A percentile compares a stretch with the other conserved stretches of the same genome.
phyloP scores from a whole-genome alignment of 805 yeast species.

The Saturnispora sanitii region DNA sequence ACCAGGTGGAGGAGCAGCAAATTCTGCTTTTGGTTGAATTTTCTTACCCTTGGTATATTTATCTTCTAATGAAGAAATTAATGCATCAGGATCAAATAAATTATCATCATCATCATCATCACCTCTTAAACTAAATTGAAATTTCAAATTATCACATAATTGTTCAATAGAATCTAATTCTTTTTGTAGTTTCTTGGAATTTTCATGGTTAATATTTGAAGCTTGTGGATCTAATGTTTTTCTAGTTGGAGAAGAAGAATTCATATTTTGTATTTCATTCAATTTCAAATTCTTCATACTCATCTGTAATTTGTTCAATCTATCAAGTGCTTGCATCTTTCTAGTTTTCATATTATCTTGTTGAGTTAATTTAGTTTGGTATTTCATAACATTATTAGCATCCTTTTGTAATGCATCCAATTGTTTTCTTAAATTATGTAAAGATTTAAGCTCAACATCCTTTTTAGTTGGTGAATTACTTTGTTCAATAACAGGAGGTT shows the following conservation, averaged over 20 bases:
- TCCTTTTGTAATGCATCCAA: conserved; percentile 58
- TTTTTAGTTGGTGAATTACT: conserved; percentile 17
- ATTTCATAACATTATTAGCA: conserved; percentile 67
- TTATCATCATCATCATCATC: conserved; percentile 14
- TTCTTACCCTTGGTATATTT: conserved; percentile 24
- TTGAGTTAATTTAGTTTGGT: conserved; percentile 38
- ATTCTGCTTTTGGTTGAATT: conserved; percentile 17
- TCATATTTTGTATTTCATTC: conserved; percentile 11
- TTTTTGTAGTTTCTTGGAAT: conserved; percentile 15
- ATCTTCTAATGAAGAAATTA: conserved; percentile 21
- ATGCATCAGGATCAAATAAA: conserved; percentile 14
- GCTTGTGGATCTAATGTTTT: conserved; percentile 25
- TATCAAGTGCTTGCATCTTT: conserved; percentile 56
- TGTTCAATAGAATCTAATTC: conserved; percentile 21
- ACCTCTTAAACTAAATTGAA: conserved; percentile 20
- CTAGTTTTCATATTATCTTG: conserved; percentile 50
- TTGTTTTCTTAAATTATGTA: conserved; percentile 46
- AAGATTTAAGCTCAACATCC: conserved; percentile 43
- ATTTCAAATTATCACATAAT: conserved; percentile 20
- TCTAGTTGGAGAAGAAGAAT: conserved; percentile 1
- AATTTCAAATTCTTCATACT: conserved; percentile 18
- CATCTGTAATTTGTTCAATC: conserved; percentile 60
- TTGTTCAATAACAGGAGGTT: conserved; percentile 3
- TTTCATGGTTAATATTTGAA: conserved; percentile 11
- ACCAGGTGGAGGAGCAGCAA: conserved; percentile 12